Evolutionary conservation across 768 basidiomycete species (phyloP).

Genomic region (Dentipellis sp.): DNA sequence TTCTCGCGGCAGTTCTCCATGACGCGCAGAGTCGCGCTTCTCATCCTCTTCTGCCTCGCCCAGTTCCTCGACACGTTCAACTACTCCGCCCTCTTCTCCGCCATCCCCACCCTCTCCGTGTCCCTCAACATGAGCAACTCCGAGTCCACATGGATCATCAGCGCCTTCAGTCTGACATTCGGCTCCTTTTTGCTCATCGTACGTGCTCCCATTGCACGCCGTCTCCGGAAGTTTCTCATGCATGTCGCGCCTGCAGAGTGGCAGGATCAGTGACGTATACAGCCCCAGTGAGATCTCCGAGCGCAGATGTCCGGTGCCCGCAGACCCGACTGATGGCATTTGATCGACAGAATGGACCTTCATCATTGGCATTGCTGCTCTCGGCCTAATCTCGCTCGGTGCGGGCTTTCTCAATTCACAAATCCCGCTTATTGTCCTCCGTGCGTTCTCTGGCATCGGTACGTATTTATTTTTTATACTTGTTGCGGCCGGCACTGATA

Average conservation of each 20-base stretch:
- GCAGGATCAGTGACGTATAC: constrained; percentile 24
- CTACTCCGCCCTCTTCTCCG: constrained; percentile 26
- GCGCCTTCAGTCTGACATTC: constrained; percentile 27
- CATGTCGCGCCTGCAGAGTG: constrained; percentile 17
- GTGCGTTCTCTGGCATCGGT: neutral
- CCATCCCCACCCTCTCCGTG: constrained; percentile 20
- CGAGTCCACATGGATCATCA: constrained; percentile 26
- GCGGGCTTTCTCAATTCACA: neutral
- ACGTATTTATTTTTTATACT: neutral
- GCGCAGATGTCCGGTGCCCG: neutral
- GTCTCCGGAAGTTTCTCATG: neutral
- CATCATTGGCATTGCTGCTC: neutral
- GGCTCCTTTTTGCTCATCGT: constrained; percentile 26
- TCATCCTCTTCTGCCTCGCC: constrained; percentile 26
- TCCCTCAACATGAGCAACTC: constrained; percentile 18
- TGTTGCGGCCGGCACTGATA: neutral
- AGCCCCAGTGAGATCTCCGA: constrained; percentile 18
- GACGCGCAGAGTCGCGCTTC: constrained; percentile 21
- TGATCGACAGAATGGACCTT: neutral
- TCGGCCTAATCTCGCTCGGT: neutral
- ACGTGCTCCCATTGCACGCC: constrained; percentile 6
- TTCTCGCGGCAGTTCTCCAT: constrained; percentile 14
- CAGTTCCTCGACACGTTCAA: constrained; percentile 30
- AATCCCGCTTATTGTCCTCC: neutral
- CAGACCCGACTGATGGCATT: neutral